These are phyloP conservation scores for Hordeum marinum DNA, from an alignment of 176 grass and related monocot genomes.

Conservation along the genomic window DNA sequence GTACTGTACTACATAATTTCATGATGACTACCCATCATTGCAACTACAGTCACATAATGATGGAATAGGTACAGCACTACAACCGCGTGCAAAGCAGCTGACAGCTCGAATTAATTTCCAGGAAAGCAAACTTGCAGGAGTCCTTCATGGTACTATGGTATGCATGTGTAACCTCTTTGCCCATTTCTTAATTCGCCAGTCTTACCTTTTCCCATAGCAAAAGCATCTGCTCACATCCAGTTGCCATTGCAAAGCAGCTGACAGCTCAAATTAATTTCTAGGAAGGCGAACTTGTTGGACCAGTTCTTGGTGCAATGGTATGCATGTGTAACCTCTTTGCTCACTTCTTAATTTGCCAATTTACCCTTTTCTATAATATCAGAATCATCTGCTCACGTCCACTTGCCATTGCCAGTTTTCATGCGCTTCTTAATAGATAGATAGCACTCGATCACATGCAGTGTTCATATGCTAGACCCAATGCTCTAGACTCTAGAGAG, in stretches of 20 bases:
- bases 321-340: neutral
- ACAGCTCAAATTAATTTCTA: neutral
- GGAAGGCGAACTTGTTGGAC: neutral
- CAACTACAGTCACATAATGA: constrained; percentile 28
- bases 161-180: neutral
- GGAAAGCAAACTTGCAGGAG: neutral
- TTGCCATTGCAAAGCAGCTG: neutral
- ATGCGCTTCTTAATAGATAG: neutral
- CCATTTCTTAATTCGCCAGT: constrained; percentile 9
- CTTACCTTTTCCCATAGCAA: neutral
- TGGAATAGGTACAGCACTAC: neutral
- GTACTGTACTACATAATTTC: constrained; percentile 18
- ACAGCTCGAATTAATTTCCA: constrained; percentile 11
- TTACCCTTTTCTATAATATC: neutral
- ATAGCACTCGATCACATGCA: neutral
- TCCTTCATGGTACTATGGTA: neutral
- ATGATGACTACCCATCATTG: constrained; percentile 17
- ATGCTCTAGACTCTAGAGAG: neutral
- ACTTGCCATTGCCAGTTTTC: constrained; percentile 11
- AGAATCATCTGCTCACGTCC: neutral
- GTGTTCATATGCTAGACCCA: neutral
- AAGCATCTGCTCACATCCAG: neutral
- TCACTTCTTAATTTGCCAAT: constrained; percentile 13
- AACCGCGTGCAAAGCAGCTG: neutral
- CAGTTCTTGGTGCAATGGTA: neutral